Percentiles rank a stretch among this genome's conserved stretches.
These are phyloP conservation scores for Botryotinia calthae DNA, from an alignment of 2,329 filamentous ascomycete species.

Conservation along the genomic window DNA sequence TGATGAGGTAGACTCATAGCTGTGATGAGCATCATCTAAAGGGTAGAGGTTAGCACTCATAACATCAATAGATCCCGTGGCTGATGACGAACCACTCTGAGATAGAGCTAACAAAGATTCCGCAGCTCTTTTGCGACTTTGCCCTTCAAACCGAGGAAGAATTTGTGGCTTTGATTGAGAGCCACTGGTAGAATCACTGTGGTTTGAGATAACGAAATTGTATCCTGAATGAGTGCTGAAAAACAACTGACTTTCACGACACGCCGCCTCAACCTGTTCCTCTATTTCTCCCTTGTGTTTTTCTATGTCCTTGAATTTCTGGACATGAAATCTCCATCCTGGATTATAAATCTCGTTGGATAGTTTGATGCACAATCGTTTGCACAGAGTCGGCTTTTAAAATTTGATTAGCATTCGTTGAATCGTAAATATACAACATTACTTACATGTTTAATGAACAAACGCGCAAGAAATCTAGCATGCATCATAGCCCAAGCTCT, in stretches of 20 bases:
- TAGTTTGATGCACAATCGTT: not conserved
- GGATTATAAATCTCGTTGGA: not conserved
- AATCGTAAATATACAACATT: not conserved
- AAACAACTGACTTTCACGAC: not conserved
- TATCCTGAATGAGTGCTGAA: not conserved
- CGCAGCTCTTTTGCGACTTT: not conserved
- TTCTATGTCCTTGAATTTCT: not conserved
- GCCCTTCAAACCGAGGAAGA: not conserved
- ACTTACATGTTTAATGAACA: slow-evolving; percentile 16
- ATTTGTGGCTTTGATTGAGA: not conserved
- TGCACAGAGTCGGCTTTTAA: slow-evolving; percentile 1
- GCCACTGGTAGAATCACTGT: not conserved
- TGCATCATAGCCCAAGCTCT: slow-evolving; percentile 3
- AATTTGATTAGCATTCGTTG: not conserved
- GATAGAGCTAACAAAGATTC: not conserved
- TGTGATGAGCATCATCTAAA: not conserved
- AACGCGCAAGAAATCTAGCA: not conserved
- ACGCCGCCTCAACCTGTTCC: not conserved
- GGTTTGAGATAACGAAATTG: not conserved
- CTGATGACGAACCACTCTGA: not conserved
- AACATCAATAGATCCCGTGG: not conserved
- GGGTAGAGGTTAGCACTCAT: not conserved
- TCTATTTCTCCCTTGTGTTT: not conserved
- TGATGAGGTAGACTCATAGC: not conserved
- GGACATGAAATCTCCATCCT: not conserved